These are phyloP conservation scores for Lactarius evosmus DNA, from an alignment of 768 basidiomycete genomes.

Conservation along the genomic window DNA sequence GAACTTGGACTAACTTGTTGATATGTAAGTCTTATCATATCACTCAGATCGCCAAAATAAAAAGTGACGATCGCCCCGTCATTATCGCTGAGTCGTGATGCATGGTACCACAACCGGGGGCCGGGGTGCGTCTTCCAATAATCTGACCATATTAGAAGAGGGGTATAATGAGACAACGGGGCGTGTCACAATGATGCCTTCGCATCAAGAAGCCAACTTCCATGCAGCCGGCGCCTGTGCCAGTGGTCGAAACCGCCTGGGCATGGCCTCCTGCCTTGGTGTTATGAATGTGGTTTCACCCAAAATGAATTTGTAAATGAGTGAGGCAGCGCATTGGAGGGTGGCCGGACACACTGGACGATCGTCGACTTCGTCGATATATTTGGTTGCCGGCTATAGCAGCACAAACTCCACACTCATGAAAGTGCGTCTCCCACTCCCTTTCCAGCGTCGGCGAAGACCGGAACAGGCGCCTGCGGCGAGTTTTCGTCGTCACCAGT, in stretches of 20 bases:
- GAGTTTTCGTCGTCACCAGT: constrained; percentile 7
- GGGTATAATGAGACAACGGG: neutral
- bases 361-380: constrained; percentile 8
- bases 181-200: neutral
- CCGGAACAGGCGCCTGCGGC: constrained; percentile 13
- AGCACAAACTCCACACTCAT: neutral
- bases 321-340: neutral
- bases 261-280: neutral
- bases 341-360: constrained; percentile 1
- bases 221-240: constrained; percentile 1
- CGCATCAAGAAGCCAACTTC: constrained; percentile 10
- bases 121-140: neutral
- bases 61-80: neutral
- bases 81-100: neutral
- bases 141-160: constrained; percentile 1
- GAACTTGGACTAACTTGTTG: neutral
- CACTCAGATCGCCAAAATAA: neutral
- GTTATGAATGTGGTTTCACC: constrained; percentile 12
- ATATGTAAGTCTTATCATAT: neutral
- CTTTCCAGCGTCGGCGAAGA: neutral
- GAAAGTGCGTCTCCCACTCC: neutral
- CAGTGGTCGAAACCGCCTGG: neutral
- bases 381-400: constrained; percentile 1
- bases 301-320: neutral
- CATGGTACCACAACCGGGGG: neutral